Evolutionary conservation across 2,329 filamentous ascomycete species (phyloP).

Genomic region (Xylogone sp.): DNA sequence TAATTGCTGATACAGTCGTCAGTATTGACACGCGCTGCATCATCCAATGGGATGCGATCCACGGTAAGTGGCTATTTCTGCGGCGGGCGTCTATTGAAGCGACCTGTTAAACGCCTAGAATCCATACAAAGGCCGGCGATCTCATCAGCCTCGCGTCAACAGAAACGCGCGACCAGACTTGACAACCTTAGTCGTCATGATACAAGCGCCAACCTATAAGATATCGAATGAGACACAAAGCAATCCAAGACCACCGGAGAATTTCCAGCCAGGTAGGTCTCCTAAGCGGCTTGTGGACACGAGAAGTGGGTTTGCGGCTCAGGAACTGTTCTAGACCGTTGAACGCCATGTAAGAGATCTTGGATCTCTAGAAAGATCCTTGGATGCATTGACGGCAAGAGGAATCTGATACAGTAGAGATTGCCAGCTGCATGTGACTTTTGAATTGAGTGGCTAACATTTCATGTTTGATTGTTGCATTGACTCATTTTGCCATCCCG

Average conservation of each 20-base stretch:
- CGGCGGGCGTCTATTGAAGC: conserved; percentile 11
- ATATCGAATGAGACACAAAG: neutral
- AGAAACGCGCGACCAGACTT: conserved; percentile 15
- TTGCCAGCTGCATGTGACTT: neutral
- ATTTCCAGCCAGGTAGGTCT: neutral
- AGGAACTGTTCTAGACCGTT: neutral
- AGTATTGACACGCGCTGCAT: conserved; percentile 25
- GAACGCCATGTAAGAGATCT: conserved; percentile 5
- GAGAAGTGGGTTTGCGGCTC: neutral
- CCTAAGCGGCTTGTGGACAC: neutral
- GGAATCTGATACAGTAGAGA: neutral
- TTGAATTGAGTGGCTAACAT: neutral
- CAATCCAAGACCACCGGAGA: neutral
- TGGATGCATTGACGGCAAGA: conserved; percentile 11
- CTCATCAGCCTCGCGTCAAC: conserved; percentile 14
- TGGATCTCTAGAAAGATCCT: conserved; percentile 2
- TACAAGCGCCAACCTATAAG: neutral
- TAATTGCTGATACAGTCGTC: conserved; percentile 26
- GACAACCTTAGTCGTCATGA: conserved; percentile 8
- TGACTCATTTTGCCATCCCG: neutral
- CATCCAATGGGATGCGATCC: conserved; percentile 23
- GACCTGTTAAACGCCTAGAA: neutral
- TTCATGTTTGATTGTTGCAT: neutral
- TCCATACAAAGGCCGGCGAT: conserved; percentile 14
- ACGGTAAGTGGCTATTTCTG: conserved; percentile 7